Base-by-base conservation (phyloP, 169 alveolate genomes). In the Plasmodium relictum region DNA sequence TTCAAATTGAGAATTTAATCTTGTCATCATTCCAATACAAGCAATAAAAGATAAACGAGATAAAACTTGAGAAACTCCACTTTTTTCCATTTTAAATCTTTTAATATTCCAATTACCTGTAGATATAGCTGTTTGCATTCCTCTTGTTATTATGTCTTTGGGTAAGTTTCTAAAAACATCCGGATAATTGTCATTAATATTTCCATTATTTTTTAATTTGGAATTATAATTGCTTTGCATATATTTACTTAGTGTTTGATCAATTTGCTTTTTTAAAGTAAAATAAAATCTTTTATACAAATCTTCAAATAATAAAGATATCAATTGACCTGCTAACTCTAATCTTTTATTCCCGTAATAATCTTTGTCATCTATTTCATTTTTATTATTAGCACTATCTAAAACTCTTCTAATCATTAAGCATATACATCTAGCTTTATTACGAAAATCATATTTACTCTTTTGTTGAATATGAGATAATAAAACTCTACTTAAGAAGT, bases 271-370 rank as follows among this genome's bases (percentile, higher is more conserved):
- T 90, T 96, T 95, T 22, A 97, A 92, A 31, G 96, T 93, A 44
- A 85, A 73, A 58, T 94, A 66, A 88, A 95, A 95, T 31, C 90
- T 83, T 69, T 94, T 94, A 62, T 89, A 94, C n/a, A 94, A 73
- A 70, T 94, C 96, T 95, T 99, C 99, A 92, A 99, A 98, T 52
- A 98, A 93, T 48, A 99, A 95, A 4, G 99, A 96, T n/a, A 99
- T 95, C 80, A 99, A 93, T 93, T 97, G 98, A 2, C 99, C 99
- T 6, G 99, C 99, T 58, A 98, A 94, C 95, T 98, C 99, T 76
- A 99, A 95, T 88, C 99, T 96, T 95, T 99, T 99, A 94, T 99
- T 99, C 39, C 99, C 99, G 94, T 98, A 99, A 93, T 99, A 99
- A 92, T 99, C 99, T 90, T 98, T 97, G 92, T 99, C 99, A 94